Evolutionary conservation across 345 rosid species (phyloP), one percentile per base, ranked within the genome.

Genomic region (Litchi chinensis): DNA sequence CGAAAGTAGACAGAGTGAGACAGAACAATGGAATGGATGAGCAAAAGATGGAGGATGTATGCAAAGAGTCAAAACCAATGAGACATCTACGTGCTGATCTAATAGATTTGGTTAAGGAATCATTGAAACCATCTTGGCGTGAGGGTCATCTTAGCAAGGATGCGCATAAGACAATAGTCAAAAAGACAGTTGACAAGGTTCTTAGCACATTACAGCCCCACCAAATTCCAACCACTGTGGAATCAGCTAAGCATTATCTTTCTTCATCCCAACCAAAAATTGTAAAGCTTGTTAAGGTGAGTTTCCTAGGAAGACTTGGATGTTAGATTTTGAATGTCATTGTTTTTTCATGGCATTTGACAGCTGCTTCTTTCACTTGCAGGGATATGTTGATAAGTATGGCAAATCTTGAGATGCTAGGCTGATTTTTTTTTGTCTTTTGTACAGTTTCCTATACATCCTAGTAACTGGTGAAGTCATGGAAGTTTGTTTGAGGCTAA

Each of bases 101-200:
- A 71, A 83, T 94, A 70, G 97, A 90, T 65, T 83, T 81, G 56
- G 82, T 93, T 24, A 94, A 93, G 77, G 97, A 91, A 63, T 72
- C 90, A 74, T 75, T 94, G 87, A 91, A 89, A 86, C 99, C 99
- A 48, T 66, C 83, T 40, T 96, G 99, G 99, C 91, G 87, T 40
- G 93, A 90, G 41, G 98, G 98, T 68, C 92, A 80, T 82, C 89
- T 96, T 48, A 91, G 86, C 87, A 93, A 92, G 89, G 95, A 94
- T 59, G 93, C 84, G 19, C 98, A 93, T 85, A 93, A 93, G 84
- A 82, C 79, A 75, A 85, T 93, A 73, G 99, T 91, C 48, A 96
- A 87, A 84, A 94, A 83, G 77, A 86, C 95, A 65, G 82, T 85
- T 66, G 98, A 91, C 56, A 94, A 96, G 84, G 91, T 96, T 82